Evolutionary conservation across 73 alveolate genomes (phyloP), one percentile per base, ranked within the genome.

Genomic region (Stentor coeruleus): DNA sequence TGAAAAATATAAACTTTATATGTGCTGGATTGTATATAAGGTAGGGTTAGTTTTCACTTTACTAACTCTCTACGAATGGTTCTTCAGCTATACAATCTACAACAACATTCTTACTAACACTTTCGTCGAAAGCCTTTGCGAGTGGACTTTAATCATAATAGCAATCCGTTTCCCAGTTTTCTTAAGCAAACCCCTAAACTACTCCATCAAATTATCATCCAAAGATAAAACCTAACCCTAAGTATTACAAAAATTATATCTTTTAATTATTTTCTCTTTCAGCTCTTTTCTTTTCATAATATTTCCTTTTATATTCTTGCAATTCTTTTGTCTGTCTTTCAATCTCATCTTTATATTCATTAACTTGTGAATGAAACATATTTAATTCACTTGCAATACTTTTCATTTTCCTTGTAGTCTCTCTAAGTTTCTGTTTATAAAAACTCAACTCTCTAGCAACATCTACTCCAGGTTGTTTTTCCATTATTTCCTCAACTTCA

Each of bases 351-450:
- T 95, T 95, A 88, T 87, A 95, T 92, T 95, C 98, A 81, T 95
- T 95, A 58, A 95, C 99, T 74, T 95, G 93, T 35, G 98, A 97
- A 75, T 95, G 94, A 85, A 93, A 95, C 99, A 95, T 95, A 81
- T 95, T 95, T 35, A 95, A 91, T 66, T 95, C 99, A 40, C 98
- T 93, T 55, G 98, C 98, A 85, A 95, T 84, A 20, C 97, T 95
- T 80, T 95, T 95, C 98, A 94, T 94, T 76, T 95, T 87, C 88
- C 97, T 93, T 28, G 98, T 92, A 88, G 93, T 94, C 57, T 89
- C 96, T 84, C 92, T 94, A 85, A 95, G 82, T 86, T 94, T 87
- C 83, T 95, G 96, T 84, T 95, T 91, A 60, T 91, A 91, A 75
- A 85, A 87, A 26, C 96, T 88, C 39, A 95, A 82, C 82, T 91